Percentiles rank a stretch among this genome's conserved stretches.
Conservation (phyloP, 768 basidiomycete genomes). For the Amanita pallidorosea region DNA sequence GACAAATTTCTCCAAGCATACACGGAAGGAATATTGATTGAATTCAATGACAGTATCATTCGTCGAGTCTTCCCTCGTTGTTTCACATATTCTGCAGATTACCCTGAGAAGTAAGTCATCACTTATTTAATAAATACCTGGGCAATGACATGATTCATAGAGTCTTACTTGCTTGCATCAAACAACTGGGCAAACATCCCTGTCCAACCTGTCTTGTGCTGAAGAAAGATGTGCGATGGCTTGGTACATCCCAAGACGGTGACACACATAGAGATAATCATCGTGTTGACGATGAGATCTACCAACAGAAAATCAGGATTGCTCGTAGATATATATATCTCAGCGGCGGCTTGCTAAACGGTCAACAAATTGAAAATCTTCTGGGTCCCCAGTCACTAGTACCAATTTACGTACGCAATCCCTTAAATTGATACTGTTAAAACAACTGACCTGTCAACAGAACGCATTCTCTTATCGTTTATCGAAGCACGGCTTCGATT, state of each 20-base stretch:
- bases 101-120: slow-evolving; percentile 17
- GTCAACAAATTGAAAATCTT: slow-evolving; percentile 11
- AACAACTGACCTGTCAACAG: slow-evolving; percentile 13
- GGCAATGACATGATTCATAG: slow-evolving; percentile 8
- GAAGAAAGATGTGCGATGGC: slow-evolving; percentile 13
- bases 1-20: slow-evolving; percentile 17
- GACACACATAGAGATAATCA: background rate
- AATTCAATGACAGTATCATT: slow-evolving; percentile 18
- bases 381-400: slow-evolving; percentile 11
- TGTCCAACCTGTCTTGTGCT: slow-evolving; percentile 22
- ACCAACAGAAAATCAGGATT: slow-evolving; percentile 7
- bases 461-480: slow-evolving; percentile 17
- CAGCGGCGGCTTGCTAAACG: slow-evolving; percentile 10
- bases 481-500: slow-evolving; percentile 13
- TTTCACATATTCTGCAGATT: slow-evolving; percentile 26
- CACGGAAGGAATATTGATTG: slow-evolving; percentile 19
- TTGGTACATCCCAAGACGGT: slow-evolving; percentile 18
- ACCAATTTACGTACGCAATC: slow-evolving; percentile 15
- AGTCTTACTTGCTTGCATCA: slow-evolving; percentile 18
- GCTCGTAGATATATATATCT: slow-evolving; percentile 16
- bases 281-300: slow-evolving; percentile 5
- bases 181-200: slow-evolving; percentile 22
- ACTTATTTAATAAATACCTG: too few species aligned
- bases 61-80: slow-evolving; percentile 21
- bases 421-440: slow-evolving; percentile 9